Percentiles rank a stretch among this genome's conserved stretches.
These are phyloP conservation scores for Ophiostoma tasmaniense DNA, from an alignment of 2,329 filamentous ascomycete species.

Conservation along the genomic window DNA sequence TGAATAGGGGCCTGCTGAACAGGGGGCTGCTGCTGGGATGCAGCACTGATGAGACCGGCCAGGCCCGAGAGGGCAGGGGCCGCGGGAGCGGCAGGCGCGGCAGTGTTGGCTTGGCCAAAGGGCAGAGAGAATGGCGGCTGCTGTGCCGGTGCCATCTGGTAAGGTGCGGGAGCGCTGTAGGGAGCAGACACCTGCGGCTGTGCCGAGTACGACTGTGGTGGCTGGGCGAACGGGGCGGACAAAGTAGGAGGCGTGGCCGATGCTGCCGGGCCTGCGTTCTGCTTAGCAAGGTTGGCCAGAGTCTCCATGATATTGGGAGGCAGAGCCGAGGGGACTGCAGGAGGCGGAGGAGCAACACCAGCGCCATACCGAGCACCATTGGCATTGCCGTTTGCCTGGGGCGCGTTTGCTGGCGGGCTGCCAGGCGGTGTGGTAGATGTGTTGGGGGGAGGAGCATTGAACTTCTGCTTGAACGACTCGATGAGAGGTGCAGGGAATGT, in stretches of 20 bases:
- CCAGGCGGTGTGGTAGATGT: slow-evolving; percentile 67
- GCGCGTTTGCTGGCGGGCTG: slow-evolving; percentile 43
- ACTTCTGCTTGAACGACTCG: slow-evolving; percentile 69
- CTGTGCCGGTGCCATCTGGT: slow-evolving; percentile 27
- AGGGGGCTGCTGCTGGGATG: slow-evolving; percentile 21
- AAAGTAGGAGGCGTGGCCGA: slow-evolving; percentile 15
- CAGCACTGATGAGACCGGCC: slow-evolving; percentile 12
- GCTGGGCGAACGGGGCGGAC: slow-evolving; percentile 22
- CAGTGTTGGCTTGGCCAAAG: slow-evolving; percentile 24
- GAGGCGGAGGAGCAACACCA: not conserved
- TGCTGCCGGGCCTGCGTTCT: slow-evolving; percentile 49
- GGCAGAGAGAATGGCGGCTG: slow-evolving; percentile 21
- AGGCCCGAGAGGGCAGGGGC: slow-evolving; percentile 17
- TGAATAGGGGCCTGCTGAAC: slow-evolving; percentile 3
- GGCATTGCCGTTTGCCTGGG: slow-evolving; percentile 24
- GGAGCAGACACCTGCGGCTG: slow-evolving; percentile 42
- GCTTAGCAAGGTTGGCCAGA: slow-evolving; percentile 70
- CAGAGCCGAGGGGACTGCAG: slow-evolving; percentile 32
- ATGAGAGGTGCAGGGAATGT: slow-evolving; percentile 82
- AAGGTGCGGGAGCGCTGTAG: slow-evolving; percentile 30
- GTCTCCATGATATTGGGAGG: slow-evolving; percentile 61
- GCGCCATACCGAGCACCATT: slow-evolving; percentile 23
- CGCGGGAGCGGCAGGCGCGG: slow-evolving; percentile 26
- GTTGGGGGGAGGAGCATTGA: slow-evolving; percentile 57
- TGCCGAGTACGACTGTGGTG: slow-evolving; percentile 32